phyloP scores from a whole-genome alignment of 2,329 filamentous ascomycete species.

The Lachnellula willkommii region DNA sequence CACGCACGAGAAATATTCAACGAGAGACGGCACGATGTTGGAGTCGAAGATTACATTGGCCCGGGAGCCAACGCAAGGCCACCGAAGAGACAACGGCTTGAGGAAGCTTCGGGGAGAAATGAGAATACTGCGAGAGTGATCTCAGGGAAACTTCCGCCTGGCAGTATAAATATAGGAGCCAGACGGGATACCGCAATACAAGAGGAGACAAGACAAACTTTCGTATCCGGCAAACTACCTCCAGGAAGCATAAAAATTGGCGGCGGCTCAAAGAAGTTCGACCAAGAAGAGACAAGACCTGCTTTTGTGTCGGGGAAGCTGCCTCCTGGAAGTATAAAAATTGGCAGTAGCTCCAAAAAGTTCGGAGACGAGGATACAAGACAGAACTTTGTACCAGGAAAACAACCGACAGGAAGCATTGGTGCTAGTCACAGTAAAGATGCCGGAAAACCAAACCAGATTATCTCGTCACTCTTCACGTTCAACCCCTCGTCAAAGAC shows the following conservation, averaged over 20 bases:
- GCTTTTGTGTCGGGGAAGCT: slow-evolving; percentile 32
- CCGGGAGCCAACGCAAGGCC: slow-evolving; percentile 21
- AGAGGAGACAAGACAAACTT: slow-evolving; percentile 11
- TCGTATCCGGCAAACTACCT: slow-evolving; percentile 33
- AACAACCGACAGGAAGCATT: slow-evolving; percentile 25
- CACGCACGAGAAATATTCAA: slow-evolving; percentile 27
- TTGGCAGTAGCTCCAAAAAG: slow-evolving; percentile 38
- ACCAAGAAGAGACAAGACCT: slow-evolving; percentile 14
- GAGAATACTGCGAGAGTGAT: slow-evolving; percentile 12
- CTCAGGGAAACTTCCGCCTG: slow-evolving; percentile 35
- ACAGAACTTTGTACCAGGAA: slow-evolving; percentile 14
- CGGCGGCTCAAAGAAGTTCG: slow-evolving; percentile 15
- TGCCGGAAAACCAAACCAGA: slow-evolving; percentile 46
- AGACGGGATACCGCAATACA: slow-evolving; percentile 11
- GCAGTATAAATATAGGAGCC: slow-evolving; percentile 26
- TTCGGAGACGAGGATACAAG: slow-evolving; percentile 7
- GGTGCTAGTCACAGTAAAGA: slow-evolving; percentile 29
- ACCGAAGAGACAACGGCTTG: slow-evolving; percentile 43
- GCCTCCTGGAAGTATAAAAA: slow-evolving; percentile 33
- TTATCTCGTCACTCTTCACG: slow-evolving; percentile 89
- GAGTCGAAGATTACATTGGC: slow-evolving; percentile 31
- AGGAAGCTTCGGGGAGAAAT: slow-evolving; percentile 16
- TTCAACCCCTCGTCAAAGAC: slow-evolving; percentile 75
- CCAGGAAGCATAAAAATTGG: slow-evolving; percentile 30
- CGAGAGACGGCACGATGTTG: slow-evolving; percentile 21